Base-by-base conservation (phyloP, 805 yeast species). In the Pichia manshurica region DNA sequence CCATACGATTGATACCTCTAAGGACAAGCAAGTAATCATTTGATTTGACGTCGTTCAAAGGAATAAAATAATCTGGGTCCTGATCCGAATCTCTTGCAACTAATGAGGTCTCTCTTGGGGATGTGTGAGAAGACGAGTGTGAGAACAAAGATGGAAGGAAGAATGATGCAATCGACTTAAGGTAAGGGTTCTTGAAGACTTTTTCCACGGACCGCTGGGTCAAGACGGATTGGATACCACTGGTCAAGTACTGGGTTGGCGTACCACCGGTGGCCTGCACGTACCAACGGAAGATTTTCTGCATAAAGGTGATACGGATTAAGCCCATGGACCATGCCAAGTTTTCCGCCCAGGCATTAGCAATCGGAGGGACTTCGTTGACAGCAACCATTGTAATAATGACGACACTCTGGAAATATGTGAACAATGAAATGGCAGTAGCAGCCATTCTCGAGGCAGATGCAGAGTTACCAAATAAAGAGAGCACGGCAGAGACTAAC, bases 281-380 rank as follows among this genome's bases (percentile, higher is more conserved):
- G 57, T 82, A 86, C 95, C 95, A 86, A 57, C 91, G 72, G 64
- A 86, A 83, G 52, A 86, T 82, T 51, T 79, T 70, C 66, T 90
- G 96, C 96, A 90, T 86, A 62, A 89, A 90, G 2, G 61, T 58
- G 36, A 85, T 77, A 62, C 83, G 72, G 56, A 90, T 87, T 50
- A 90, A 72, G 2, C 97, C 97, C 85, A 90, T 86, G 1, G 96
- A 87, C 97, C 97, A 90, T 25, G 88, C 89, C 59, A 90, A 72
- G 61, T 90, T 89, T 64, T 87, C 95, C 6, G 89, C 72, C 97
- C 97, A 90, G 9, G 96, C 81, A 12, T 85, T 75, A 8, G 96
- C 96, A 59, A 90, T 87, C 16, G 96, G 96, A 8, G 97, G 97
- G 5, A 87, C 82, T 49, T 84, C 72, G 58, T 83, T 87, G 42